A percentile compares a stretch with the other conserved stretches of the same genome.
Conservation (phyloP, 768 basidiomycete genomes). For the Pisolithus sp. region DNA sequence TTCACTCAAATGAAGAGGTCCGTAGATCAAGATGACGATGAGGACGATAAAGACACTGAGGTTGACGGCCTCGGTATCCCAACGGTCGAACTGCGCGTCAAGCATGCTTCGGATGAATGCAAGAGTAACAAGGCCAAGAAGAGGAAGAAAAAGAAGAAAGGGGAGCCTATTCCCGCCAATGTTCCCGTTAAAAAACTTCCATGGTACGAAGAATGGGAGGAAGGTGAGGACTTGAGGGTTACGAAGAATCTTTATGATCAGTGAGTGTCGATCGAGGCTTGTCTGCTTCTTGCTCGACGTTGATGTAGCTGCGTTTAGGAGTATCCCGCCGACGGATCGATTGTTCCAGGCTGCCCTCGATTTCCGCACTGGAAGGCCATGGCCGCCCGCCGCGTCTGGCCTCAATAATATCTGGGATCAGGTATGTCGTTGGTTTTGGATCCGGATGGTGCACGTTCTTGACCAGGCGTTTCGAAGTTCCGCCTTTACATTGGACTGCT, state of each 20-base stretch:
- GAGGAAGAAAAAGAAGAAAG: conserved; percentile 30
- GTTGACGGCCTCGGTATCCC: conserved; percentile 62
- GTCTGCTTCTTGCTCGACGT: background rate
- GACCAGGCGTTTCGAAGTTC: conserved; percentile 38
- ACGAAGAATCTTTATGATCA: conserved; percentile 38
- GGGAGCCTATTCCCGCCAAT: conserved; percentile 8
- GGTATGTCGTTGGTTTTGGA: conserved; percentile 30
- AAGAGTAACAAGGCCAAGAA: conserved; percentile 51
- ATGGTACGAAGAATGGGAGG: conserved; percentile 75
- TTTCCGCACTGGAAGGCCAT: conserved; percentile 40
- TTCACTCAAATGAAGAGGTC: conserved; percentile 31
- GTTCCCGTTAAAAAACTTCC: conserved; percentile 23
- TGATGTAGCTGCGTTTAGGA: conserved; percentile 27
- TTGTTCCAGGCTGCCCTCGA: conserved; percentile 53
- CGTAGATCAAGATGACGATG: conserved; percentile 27
- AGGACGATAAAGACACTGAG: conserved; percentile 42
- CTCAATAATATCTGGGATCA: conserved; percentile 56
- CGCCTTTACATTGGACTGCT: conserved; percentile 56
- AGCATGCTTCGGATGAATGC: conserved; percentile 49
- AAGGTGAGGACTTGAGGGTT: conserved; percentile 45
- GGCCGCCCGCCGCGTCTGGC: conserved; percentile 28
- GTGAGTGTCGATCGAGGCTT: conserved; percentile 35
- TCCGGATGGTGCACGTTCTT: background rate
- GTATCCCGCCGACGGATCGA: conserved; percentile 42
- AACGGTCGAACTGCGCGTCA: conserved; percentile 48